Percentiles rank a stretch among this genome's conserved stretches.
Evolutionary conservation across 2,329 filamentous ascomycete species (phyloP).

Genomic region (Fusarium continuum): DNA sequence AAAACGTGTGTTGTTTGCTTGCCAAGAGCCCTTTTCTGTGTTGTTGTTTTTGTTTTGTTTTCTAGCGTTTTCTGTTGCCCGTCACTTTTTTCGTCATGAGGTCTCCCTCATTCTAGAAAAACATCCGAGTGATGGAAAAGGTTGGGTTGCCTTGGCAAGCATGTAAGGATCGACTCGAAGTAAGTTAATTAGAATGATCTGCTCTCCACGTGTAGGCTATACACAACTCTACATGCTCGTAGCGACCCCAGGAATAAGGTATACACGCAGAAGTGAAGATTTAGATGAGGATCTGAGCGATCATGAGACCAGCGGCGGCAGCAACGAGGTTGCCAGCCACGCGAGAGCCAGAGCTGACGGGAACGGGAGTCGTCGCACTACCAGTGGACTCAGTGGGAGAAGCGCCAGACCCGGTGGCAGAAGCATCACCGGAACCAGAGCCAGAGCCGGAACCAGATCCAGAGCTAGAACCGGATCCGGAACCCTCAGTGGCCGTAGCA

Average conservation of each 20-base stretch:
- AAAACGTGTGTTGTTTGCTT: conserved; percentile 33
- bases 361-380: conserved; percentile 22
- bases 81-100: conserved; percentile 21
- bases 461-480: conserved; percentile 35
- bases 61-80: conserved; percentile 7
- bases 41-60: conserved; percentile 9
- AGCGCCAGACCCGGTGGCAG: conserved; percentile 10
- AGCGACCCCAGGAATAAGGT: conserved; percentile 34
- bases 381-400: conserved; percentile 22
- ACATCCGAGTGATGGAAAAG: conserved; percentile 26
- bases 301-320: conserved; percentile 43
- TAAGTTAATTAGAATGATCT: conserved; percentile 46
- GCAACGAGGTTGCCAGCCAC: conserved; percentile 42
- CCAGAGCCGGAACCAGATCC: conserved; percentile 18
- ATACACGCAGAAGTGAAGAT: conserved; percentile 41
- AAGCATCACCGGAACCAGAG: conserved; percentile 17
- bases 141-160: conserved; percentile 36
- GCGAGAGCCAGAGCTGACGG: conserved; percentile 43
- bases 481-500: conserved; percentile 13
- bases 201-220: conserved; percentile 39
- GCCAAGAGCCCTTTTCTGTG: conserved; percentile 30
- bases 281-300: conserved; percentile 47
- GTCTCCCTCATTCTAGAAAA: conserved; percentile 21
- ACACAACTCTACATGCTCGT: conserved; percentile 42
- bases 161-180: conserved; percentile 45